A percentile compares a stretch with the other conserved stretches of the same genome.
phyloP scores from a whole-genome alignment of 306 rosid species.

The Quercus cerris region DNA sequence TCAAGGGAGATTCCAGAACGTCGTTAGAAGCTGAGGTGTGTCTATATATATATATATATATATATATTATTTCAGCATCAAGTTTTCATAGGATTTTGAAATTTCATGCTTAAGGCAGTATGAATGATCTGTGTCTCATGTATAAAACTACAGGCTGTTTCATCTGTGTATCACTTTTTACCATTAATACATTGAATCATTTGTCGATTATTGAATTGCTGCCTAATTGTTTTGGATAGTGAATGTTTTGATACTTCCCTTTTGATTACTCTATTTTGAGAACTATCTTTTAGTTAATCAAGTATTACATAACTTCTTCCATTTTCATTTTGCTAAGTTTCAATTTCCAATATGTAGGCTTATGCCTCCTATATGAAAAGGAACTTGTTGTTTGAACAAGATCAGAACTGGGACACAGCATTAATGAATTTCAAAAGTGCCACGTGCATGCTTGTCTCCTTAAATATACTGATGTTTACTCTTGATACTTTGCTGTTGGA shows the following conservation, averaged over 20 bases:
- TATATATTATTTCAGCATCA: too few species aligned
- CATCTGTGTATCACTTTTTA: too few species aligned
- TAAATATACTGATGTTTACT: background rate
- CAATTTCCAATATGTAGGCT: constrained; percentile 47
- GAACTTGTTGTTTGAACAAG: constrained; percentile 94
- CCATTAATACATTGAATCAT: too few species aligned
- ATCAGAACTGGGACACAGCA: constrained; percentile 89
- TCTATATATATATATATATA: too few species aligned
- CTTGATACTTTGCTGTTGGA: background rate
- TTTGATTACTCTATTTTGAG: background rate
- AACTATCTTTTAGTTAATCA: background rate
- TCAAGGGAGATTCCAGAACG: too few species aligned
- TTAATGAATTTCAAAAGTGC: constrained; percentile 91
- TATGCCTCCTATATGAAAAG: constrained; percentile 96
- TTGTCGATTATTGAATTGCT: too few species aligned
- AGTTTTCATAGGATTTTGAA: too few species aligned
- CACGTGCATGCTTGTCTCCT: constrained; percentile 50
- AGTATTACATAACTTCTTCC: constrained; percentile 10
- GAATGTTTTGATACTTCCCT: background rate
- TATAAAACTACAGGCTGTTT: too few species aligned
- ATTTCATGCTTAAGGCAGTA: too few species aligned
- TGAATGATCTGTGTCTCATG: too few species aligned
- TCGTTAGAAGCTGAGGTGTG: too few species aligned
- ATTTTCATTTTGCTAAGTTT: constrained; percentile 5
- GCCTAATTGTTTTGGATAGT: too few species aligned